phyloP scores from a whole-genome alignment of 2,329 filamentous ascomycete genomes.

The Verticillium klebahnii region DNA sequence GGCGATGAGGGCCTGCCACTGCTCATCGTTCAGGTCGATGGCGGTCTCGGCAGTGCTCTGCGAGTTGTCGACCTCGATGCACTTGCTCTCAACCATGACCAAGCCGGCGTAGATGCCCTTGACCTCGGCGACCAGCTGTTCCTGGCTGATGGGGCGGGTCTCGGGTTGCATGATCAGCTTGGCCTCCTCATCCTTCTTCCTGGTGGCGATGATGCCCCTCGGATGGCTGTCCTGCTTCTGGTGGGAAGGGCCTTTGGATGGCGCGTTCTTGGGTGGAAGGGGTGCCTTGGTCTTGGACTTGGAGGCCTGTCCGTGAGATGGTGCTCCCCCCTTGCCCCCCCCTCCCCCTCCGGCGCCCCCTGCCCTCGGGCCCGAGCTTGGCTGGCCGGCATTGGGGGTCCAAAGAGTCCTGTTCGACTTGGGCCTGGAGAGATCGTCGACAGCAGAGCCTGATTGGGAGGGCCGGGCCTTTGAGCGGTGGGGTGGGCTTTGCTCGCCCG shows the following conservation, averaged over 20 bases:
- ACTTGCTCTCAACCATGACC: conserved; percentile 82
- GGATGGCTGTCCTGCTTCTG: neutral
- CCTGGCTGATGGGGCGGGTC: conserved; percentile 66
- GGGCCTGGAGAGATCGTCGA: neutral
- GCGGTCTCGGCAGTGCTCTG: neutral
- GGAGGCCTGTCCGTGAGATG: too few species aligned
- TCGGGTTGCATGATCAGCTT: conserved; percentile 45
- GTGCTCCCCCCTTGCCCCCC: neutral
- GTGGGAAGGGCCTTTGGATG: neutral
- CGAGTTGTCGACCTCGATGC: conserved; percentile 69
- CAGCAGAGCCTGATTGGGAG: neutral
- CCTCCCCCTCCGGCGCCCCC: neutral
- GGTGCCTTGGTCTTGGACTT: too few species aligned
- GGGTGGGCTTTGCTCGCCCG: neutral
- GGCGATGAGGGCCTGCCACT: conserved; percentile 81
- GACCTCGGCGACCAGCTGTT: conserved; percentile 76
- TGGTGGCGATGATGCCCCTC: neutral
- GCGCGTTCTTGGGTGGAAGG: too few species aligned
- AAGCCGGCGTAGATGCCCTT: conserved; percentile 80
- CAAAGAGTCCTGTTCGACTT: neutral
- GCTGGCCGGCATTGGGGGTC: neutral
- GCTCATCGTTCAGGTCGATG: conserved; percentile 52
- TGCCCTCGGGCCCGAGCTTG: neutral
- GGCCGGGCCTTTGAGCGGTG: neutral
- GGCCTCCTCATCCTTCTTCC: neutral